A percentile compares a stretch with the other conserved stretches of the same genome.
Evolutionary conservation across 2,329 filamentous ascomycete species (phyloP).

Genomic region (Cladosporium velox): DNA sequence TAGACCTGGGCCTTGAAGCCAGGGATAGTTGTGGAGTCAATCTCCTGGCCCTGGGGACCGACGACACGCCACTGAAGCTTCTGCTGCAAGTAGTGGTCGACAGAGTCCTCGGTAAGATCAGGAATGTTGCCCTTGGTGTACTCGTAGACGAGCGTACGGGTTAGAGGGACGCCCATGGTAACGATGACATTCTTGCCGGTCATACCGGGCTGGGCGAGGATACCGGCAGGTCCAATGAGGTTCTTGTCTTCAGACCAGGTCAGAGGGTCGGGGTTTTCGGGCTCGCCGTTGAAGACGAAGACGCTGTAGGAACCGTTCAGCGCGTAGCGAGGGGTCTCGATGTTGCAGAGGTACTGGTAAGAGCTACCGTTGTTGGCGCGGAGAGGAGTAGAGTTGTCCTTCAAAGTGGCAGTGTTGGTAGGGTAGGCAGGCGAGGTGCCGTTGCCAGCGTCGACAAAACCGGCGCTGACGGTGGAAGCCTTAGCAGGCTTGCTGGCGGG

Average conservation of each 20-base stretch:
- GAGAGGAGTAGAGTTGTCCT: conserved; percentile 19
- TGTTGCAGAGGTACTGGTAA: conserved; percentile 68
- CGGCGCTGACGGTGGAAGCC: not conserved
- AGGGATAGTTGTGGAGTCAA: conserved; percentile 37
- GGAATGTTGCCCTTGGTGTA: conserved; percentile 32
- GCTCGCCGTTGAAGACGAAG: conserved; percentile 66
- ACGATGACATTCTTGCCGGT: conserved; percentile 32
- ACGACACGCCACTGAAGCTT: conserved; percentile 40
- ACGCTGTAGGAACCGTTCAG: conserved; percentile 63
- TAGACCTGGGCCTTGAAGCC: conserved; percentile 45
- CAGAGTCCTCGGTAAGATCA: conserved; percentile 31
- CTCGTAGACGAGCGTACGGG: conserved; percentile 42
- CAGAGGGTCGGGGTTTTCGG: conserved; percentile 41
- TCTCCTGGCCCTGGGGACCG: conserved; percentile 35
- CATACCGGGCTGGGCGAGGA: conserved; percentile 40
- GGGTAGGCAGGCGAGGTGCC: conserved; percentile 13
- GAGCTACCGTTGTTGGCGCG: conserved; percentile 48
- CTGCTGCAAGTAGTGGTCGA: conserved; percentile 34
- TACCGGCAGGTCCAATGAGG: conserved; percentile 61
- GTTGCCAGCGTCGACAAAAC: conserved; percentile 6
- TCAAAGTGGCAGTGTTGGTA: conserved; percentile 12
- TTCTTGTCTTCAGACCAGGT: conserved; percentile 57
- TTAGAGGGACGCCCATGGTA: conserved; percentile 49
- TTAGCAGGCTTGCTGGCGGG: not conserved
- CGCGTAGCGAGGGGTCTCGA: conserved; percentile 62